These are phyloP conservation scores for Karstenula rhodostoma DNA, from an alignment of 2,329 filamentous ascomycete species.

Conservation along the genomic window DNA sequence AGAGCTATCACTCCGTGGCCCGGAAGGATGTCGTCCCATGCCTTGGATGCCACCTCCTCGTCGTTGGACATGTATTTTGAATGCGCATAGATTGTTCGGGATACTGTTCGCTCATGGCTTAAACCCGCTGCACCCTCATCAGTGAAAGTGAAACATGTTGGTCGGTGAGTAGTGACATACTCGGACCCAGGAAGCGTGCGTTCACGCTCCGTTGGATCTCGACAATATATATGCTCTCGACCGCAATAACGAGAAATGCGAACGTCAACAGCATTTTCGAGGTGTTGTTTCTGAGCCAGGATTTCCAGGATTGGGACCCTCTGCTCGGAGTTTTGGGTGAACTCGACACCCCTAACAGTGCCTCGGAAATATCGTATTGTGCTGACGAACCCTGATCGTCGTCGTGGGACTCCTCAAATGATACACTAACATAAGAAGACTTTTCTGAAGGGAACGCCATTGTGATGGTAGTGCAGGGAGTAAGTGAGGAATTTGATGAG, in stretches of 20 bases:
- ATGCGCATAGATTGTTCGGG: conserved; percentile 15
- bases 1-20: conserved; percentile 20
- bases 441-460: not conserved
- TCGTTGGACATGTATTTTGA: conserved; percentile 17
- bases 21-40: conserved; percentile 18
- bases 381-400: conserved; percentile 6
- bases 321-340: not conserved
- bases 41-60: conserved; percentile 12
- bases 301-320: not conserved
- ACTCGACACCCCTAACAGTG: not conserved
- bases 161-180: conserved; percentile 7
- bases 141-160: not conserved
- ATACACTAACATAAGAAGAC: not conserved
- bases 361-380: not conserved
- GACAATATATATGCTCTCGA: conserved; percentile 8
- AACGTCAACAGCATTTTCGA: not conserved
- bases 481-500: not conserved
- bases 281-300: not conserved
- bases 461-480: not conserved
- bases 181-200: conserved; percentile 3
- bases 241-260: conserved; percentile 1
- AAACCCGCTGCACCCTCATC: conserved; percentile 8
- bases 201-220: conserved; percentile 3
- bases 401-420: not conserved
- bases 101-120: conserved; percentile 12